phyloP scores from a whole-genome alignment of 805 yeast species.

The Wickerhamiella slavikovae region DNA sequence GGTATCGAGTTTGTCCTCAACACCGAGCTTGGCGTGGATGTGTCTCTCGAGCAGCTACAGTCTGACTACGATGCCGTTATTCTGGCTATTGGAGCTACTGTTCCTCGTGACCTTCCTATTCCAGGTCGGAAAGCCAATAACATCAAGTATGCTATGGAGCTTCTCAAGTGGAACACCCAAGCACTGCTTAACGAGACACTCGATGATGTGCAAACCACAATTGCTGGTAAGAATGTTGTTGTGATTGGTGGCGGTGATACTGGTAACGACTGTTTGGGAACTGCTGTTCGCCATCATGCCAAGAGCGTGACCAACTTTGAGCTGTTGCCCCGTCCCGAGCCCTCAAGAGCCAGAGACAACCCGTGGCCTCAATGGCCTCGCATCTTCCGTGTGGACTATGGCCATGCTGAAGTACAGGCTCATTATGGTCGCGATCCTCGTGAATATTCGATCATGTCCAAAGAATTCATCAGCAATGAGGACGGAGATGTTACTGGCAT shows the following conservation, averaged over 20 bases:
- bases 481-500: conserved; percentile 90
- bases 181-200: conserved; percentile 67
- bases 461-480: conserved; percentile 88
- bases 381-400: conserved; percentile 92
- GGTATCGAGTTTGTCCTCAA: conserved; percentile 64
- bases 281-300: conserved; percentile 94
- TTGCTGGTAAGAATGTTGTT: conserved; percentile 75
- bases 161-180: conserved; percentile 72
- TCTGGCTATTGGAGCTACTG: conserved; percentile 84
- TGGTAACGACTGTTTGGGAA: conserved; percentile 97
- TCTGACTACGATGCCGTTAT: conserved; percentile 60
- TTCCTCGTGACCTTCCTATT: conserved; percentile 84
- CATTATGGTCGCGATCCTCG: conserved; percentile 96
- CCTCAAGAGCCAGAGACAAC: conserved; percentile 71
- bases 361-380: conserved; percentile 99
- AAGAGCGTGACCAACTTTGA: conserved; percentile 86
- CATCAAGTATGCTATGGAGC: conserved; percentile 87
- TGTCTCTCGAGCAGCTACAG: conserved; percentile 50
- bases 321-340: conserved; percentile 80
- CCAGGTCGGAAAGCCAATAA: conserved; percentile 85
- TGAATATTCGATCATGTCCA: conserved; percentile 85
- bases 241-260: conserved; percentile 99
- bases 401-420: conserved; percentile 84
- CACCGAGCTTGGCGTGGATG: conserved; percentile 69
- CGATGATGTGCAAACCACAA: conserved; percentile 47